Base-by-base conservation (phyloP, 148 eudicot species). In the Euryodendron excelsum region DNA sequence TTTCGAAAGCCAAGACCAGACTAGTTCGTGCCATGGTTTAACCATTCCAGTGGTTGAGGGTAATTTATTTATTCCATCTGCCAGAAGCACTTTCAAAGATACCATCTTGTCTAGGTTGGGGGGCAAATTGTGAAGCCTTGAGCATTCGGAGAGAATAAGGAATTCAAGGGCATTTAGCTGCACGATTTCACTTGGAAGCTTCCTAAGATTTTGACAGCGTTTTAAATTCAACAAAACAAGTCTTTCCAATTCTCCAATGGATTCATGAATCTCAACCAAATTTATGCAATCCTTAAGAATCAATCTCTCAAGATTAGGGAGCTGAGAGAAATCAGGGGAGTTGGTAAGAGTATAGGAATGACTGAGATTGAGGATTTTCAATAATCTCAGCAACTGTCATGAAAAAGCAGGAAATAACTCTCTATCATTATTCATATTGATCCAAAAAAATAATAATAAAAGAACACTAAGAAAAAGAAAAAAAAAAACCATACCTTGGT, bases 11-110 rank as follows among this genome's bases (percentile, higher is more conserved):
- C 72, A 68, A 68, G 72, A 44, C 15, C 50, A 68, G 17, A n/a
- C n/a, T 12, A 2, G 14, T 37, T 44, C 34, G 41, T 41, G 28
- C 72, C 48, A 37, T 68, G 50, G 12, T 41, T 23, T 41, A 18
- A 20, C 27, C 11, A 21, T 31, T 6, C 50, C 6, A 8, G 13
- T 61, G 34, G 34, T 30, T 33, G 28, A 36, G 17, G 11, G 30
- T 30, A 27, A 23, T 37, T 9, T n/a, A n/a, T 75, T 14, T 17
- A 56, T 34, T 17, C 37, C 55, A 61, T 75, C 55, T 56, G 64
- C 78, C n/a, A 7, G 17, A 41, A 75, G 69, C 55, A 33, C 76
- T 21, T 3, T 52, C 63, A 73, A 15, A 21, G 76, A 73, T 15
- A 33, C 41, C 28, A 73, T 28, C n/a, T 50, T 21, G 10, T 45